Evolutionary conservation across 805 yeast species (phyloP).

Genomic region (Sungouiozyma intestinalis): DNA sequence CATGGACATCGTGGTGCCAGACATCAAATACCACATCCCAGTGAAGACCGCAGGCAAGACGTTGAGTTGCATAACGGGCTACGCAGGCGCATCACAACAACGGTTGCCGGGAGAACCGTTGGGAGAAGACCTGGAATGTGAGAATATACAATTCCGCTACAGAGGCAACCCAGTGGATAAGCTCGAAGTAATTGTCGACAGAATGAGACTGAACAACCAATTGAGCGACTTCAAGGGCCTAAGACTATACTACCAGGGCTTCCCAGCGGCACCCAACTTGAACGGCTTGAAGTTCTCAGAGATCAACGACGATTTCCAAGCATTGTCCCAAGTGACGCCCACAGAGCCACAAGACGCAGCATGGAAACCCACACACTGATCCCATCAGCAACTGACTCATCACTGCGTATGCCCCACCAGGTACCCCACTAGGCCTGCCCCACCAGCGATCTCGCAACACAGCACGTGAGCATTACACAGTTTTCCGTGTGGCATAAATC

Average conservation of each 20-base stretch:
- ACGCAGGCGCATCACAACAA: constrained; percentile 28
- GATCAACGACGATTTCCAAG: constrained; percentile 51
- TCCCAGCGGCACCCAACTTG: constrained; percentile 74
- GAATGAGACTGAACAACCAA: constrained; percentile 59
- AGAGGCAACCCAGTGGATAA: constrained; percentile 32
- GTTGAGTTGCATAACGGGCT: constrained; percentile 29
- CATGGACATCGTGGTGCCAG: constrained; percentile 46
- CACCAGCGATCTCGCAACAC: no score
- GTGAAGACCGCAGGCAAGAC: constrained; percentile 26
- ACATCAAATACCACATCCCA: constrained; percentile 39
- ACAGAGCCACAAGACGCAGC: not conserved
- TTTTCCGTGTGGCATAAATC: no score
- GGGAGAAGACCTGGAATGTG: constrained; percentile 32
- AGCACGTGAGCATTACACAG: no score
- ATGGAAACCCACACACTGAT: not conserved
- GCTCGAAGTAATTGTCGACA: constrained; percentile 46
- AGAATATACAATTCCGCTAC: constrained; percentile 33
- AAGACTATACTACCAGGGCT: constrained; percentile 49
- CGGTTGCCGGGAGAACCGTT: constrained; percentile 24
- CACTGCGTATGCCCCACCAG: not conserved
- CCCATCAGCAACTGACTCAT: not conserved
- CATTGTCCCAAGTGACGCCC: not conserved
- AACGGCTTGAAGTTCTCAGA: constrained; percentile 61
- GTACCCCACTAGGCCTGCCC: not conserved
- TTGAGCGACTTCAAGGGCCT: constrained; percentile 62